phyloP scores from a whole-genome alignment of 345 rosid species.

The Erysimum cheiranthoides region DNA sequence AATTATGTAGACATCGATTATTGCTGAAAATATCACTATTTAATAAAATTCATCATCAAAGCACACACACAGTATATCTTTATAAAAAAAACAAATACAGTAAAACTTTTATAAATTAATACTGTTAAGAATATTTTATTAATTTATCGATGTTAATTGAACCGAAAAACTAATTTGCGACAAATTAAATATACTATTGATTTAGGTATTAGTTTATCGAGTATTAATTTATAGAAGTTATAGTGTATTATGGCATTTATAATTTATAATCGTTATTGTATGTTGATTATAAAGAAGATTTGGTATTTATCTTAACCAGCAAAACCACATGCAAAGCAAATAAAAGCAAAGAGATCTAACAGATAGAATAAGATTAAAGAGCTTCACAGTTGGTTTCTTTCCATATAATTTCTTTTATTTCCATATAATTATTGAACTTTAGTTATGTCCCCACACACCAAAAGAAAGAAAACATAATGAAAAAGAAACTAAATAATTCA shows the following conservation, averaged over 20 bases:
- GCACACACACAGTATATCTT: background rate
- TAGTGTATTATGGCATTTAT: too few relatives aligned
- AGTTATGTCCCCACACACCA: constrained; percentile 23
- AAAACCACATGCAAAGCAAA: constrained; percentile 36
- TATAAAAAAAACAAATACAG: too few relatives aligned
- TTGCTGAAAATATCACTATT: background rate
- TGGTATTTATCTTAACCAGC: constrained; percentile 19
- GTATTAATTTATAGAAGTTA: too few relatives aligned
- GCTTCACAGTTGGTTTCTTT: constrained; percentile 35
- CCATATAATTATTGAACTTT: constrained; percentile 34
- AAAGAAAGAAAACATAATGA: background rate
- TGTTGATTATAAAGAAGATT: background rate
- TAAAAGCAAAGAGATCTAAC: constrained; percentile 33
- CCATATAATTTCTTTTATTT: constrained; percentile 14
- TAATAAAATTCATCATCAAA: background rate
- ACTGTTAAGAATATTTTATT: too few relatives aligned
- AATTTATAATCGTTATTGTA: too few relatives aligned
- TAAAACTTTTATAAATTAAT: too few relatives aligned
- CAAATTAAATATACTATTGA: too few relatives aligned
- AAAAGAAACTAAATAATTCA: background rate
- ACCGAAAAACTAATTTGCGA: too few relatives aligned
- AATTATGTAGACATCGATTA: background rate
- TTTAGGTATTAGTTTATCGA: too few relatives aligned
- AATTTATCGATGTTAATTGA: too few relatives aligned
- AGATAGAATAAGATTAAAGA: constrained; percentile 16